Base-by-base conservation (phyloP, 768 basidiomycete genomes). In the Hygrophorus russula region DNA sequence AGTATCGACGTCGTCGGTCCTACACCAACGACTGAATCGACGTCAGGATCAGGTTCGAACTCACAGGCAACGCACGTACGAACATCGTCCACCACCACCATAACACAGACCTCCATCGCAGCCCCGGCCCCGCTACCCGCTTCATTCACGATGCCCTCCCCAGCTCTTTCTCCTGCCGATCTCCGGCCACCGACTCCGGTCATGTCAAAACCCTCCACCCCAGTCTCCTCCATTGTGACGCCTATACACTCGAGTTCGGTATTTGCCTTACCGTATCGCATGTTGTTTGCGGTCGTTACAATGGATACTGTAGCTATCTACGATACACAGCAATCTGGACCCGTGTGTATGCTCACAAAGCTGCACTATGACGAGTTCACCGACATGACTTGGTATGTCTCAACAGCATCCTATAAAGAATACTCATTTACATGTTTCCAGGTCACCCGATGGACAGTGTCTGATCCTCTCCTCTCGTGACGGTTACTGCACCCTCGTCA, bases 341-440 rank as follows among this genome's bases (percentile, higher is more conserved):
- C 96, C 0, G 73, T 97, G 41, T 91, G 90, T 54, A 66, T 98
- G 53, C 74, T 99, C 50, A 89, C 85, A 20, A 94, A 93, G 55
- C 64, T 98, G 49, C 96, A 99, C 63, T 98, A 96, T 59, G 91
- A 94, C 49, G 90, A 94, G 54, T 98, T 98, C 57, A 98, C 96
- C 5, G 96, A 99, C 64, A 70, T 96, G 63, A 78, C 83, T 33
- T 99, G 96, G 96, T 97, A 54, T 33, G 87, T 52, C 17, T 41
- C 20, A 11, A 28, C 12, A 17, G 12, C 18, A 35, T 13, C 27
- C 13, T 39, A 24, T 24, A 24, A 24, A 24, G 12, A 20, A 4
- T 11, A 17, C 19, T 13, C 45, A 32, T 36, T 17, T 13, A 20
- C 45, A 27, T 32, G 8, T 27, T 19, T 27, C 18, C 54, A 98